A percentile compares a stretch with the other conserved stretches of the same genome.
Evolutionary conservation across 2,329 filamentous ascomycete genomes (phyloP).

Genomic region (Xylariaceae sp.): DNA sequence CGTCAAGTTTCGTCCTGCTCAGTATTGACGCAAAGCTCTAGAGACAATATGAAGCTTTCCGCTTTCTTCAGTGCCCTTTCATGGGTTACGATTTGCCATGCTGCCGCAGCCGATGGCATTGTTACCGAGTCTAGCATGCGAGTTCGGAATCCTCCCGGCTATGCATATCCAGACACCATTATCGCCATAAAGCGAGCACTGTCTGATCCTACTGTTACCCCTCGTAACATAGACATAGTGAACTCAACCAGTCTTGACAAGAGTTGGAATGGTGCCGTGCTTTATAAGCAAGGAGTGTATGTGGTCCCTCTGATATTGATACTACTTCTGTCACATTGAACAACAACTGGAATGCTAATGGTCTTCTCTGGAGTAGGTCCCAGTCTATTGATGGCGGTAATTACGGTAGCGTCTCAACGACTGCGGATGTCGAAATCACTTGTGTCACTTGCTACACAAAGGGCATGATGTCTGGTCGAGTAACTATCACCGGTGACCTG

Average conservation of each 20-base stretch:
- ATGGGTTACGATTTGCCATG: too few relatives aligned
- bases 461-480: background rate
- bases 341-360: too few relatives aligned
- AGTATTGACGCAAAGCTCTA: too few relatives aligned
- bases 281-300: background rate
- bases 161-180: too few relatives aligned
- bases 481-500: background rate
- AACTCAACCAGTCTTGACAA: background rate
- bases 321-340: background rate
- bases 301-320: background rate
- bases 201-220: background rate
- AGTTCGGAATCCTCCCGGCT: too few relatives aligned
- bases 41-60: too few relatives aligned
- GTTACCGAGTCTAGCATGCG: too few relatives aligned
- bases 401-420: background rate
- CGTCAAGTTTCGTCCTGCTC: too few relatives aligned
- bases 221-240: background rate
- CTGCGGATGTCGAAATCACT: background rate
- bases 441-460: background rate
- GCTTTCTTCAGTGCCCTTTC: too few relatives aligned
- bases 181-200: background rate
- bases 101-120: too few relatives aligned
- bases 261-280: background rate
- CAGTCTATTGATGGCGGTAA: background rate
- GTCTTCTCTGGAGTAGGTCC: too few relatives aligned